Evolutionary conservation across 1,139 yeast genomes (phyloP).

Genomic region (Debaryomyces fabryi): DNA sequence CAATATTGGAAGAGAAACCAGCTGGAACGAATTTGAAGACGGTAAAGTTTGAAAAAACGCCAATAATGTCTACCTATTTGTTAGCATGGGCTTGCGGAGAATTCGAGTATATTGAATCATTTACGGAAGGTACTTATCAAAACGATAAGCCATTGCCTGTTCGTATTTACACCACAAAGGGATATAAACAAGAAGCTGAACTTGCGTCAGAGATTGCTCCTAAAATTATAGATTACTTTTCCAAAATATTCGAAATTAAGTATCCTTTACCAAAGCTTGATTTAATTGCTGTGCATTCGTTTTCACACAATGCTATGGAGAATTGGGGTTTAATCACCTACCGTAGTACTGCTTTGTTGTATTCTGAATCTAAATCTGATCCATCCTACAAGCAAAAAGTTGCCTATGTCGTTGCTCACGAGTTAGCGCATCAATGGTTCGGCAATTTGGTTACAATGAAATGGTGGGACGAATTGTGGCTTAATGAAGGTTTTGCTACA

Average conservation of each 20-base stretch:
- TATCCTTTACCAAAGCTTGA: slow-evolving; percentile 78
- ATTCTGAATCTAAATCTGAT: slow-evolving; percentile 66
- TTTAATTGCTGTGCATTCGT: slow-evolving; percentile 75
- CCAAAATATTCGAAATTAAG: slow-evolving; percentile 62
- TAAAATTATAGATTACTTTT: slow-evolving; percentile 67
- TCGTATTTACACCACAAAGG: slow-evolving; percentile 71
- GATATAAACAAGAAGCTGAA: slow-evolving; percentile 62
- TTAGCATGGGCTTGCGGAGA: slow-evolving; percentile 81
- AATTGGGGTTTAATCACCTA: slow-evolving; percentile 88
- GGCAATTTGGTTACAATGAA: slow-evolving; percentile 66
- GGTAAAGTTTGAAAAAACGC: slow-evolving; percentile 53
- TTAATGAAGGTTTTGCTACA: slow-evolving; percentile 66
- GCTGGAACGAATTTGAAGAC: slow-evolving; percentile 17
- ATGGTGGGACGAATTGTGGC: slow-evolving; percentile 68
- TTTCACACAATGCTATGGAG: slow-evolving; percentile 86
- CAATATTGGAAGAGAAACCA: slow-evolving; percentile 32
- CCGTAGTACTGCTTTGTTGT: slow-evolving; percentile 74
- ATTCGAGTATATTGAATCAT: slow-evolving; percentile 66
- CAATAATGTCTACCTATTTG: slow-evolving; percentile 74
- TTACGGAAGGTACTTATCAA: slow-evolving; percentile 33
- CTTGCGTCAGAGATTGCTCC: slow-evolving; percentile 70
- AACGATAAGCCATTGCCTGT: slow-evolving; percentile 67
- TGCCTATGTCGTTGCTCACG: slow-evolving; percentile 62
- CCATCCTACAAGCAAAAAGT: slow-evolving; percentile 60
- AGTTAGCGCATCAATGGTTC: slow-evolving; percentile 68